A percentile compares a stretch with the other conserved stretches of the same genome.
Evolutionary conservation across 2,329 filamentous ascomycete species (phyloP).

Genomic region (Claviceps pazoutovae): DNA sequence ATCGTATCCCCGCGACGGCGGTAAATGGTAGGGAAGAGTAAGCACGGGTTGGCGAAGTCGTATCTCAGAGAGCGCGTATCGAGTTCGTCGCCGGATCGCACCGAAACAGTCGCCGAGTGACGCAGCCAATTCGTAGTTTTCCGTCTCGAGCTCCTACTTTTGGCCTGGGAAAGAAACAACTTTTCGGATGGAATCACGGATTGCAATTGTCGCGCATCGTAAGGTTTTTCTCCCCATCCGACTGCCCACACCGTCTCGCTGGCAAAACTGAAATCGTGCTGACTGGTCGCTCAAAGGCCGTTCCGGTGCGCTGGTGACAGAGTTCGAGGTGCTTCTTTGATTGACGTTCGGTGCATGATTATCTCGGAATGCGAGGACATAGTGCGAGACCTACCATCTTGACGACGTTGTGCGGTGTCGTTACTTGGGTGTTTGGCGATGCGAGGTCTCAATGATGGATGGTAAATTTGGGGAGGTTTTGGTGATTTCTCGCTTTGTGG

Average conservation of each 20-base stretch:
- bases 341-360: not conserved
- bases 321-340: slow-evolving; percentile 6
- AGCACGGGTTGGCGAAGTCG: not conserved
- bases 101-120: not conserved
- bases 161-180: not conserved
- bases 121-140: not conserved
- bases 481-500: slow-evolving; percentile 32
- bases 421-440: slow-evolving; percentile 29
- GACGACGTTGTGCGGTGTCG: slow-evolving; percentile 31
- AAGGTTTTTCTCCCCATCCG: not conserved
- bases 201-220: not conserved
- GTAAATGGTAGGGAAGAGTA: not conserved
- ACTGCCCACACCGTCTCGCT: not conserved
- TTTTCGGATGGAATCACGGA: not conserved
- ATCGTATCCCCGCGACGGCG: not conserved
- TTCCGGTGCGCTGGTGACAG: slow-evolving; percentile 16
- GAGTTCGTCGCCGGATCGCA: not conserved
- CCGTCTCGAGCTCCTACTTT: not conserved
- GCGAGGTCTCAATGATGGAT: slow-evolving; percentile 22
- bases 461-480: slow-evolving; percentile 27
- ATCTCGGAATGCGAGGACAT: slow-evolving; percentile 5
- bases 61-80: not conserved
- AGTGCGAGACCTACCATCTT: slow-evolving; percentile 31
- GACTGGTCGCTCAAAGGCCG: slow-evolving; percentile 11
- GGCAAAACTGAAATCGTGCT: not conserved